Evolutionary conservation across 768 basidiomycete genomes (phyloP), one percentile per base, ranked within the genome.

Genomic region (Butyriboletus loyo): DNA sequence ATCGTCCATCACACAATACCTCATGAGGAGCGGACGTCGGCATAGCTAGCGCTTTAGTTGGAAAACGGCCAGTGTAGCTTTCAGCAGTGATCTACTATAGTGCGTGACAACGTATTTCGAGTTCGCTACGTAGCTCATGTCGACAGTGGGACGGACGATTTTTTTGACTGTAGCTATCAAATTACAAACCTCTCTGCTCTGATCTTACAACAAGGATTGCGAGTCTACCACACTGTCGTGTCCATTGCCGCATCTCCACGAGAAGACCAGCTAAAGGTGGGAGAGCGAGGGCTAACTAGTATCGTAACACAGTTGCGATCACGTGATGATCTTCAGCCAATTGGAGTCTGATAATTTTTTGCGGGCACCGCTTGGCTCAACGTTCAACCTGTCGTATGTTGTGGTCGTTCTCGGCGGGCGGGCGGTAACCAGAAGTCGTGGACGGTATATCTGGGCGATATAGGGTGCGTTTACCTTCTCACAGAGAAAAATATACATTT

Each of bases 311-410:
- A 4, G 39, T 14, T 21, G 13, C 22, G 32, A 38, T 47, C 52
- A 58, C 60, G 54, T 65, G 46, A 46, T 35, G 9, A 21, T n/a
- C 22, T 37, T 19, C 38, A 27, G 7, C 55, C 55, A 61, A 55
- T 61, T 34, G 49, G 55, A 39, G 27, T 15, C 24, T 19, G 10
- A 51, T n/a, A 55, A 50, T 65, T 63, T 42, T 63, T 50, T 11
- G 24, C 25, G 53, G 8, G 55, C 56, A 65, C 54, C 50, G 53
- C 51, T 25, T 13, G 8, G 46, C 35, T 64, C 22, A 35, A 13
- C 22, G 15, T 22, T 52, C 24, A 30, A 28, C 31, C 14, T 41
- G 35, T 19, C 8, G 13, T 7, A 30, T 40, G 32, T 53, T 32
- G 40, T 25, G 17, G 46, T 31, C 35, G 10, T 25, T 50, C n/a